Evolutionary conservation across 2,329 filamentous ascomycete species (phyloP).

Genomic region (Pseudogymnoascus sp.): DNA sequence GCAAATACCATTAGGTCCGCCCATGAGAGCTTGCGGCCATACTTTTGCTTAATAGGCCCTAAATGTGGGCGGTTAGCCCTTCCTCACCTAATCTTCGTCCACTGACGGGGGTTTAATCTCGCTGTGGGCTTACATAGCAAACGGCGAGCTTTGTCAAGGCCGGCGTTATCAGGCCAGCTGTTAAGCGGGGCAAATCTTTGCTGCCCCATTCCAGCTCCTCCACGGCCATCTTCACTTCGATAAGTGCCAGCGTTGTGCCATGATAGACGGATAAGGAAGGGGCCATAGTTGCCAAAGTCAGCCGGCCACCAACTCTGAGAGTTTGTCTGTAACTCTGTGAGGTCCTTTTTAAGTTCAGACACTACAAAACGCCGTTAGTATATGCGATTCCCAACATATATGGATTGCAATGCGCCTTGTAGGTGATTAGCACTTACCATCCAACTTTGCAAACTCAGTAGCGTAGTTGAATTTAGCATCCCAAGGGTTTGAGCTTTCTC

Average conservation of each 20-base stretch:
- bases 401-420: neutral
- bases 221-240: slow-evolving; percentile 51
- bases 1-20: slow-evolving; percentile 50
- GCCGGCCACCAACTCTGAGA: slow-evolving; percentile 57
- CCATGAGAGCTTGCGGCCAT: slow-evolving; percentile 56
- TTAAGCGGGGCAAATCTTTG: slow-evolving; percentile 56
- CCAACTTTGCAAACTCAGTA: slow-evolving; percentile 50
- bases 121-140: slow-evolving; percentile 35
- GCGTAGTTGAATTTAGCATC: slow-evolving; percentile 49
- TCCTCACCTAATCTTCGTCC: neutral
- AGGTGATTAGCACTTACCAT: slow-evolving; percentile 38
- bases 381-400: neutral
- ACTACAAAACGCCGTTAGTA: slow-evolving; percentile 13
- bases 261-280: slow-evolving; percentile 53
- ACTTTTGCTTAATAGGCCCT: slow-evolving; percentile 57
- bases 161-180: slow-evolving; percentile 56
- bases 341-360: slow-evolving; percentile 48
- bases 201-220: slow-evolving; percentile 51
- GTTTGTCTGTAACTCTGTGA: slow-evolving; percentile 49
- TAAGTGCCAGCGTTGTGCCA: slow-evolving; percentile 58
- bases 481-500: slow-evolving; percentile 43
- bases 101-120: neutral
- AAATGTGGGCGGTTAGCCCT: neutral
- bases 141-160: slow-evolving; percentile 54
- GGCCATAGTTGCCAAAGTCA: slow-evolving; percentile 56